A percentile compares a stretch with the other conserved stretches of the same genome.
Evolutionary conservation across 1,284 basidiomycete species (phyloP).

Genomic region (Neotropicomus parvogracilis): DNA sequence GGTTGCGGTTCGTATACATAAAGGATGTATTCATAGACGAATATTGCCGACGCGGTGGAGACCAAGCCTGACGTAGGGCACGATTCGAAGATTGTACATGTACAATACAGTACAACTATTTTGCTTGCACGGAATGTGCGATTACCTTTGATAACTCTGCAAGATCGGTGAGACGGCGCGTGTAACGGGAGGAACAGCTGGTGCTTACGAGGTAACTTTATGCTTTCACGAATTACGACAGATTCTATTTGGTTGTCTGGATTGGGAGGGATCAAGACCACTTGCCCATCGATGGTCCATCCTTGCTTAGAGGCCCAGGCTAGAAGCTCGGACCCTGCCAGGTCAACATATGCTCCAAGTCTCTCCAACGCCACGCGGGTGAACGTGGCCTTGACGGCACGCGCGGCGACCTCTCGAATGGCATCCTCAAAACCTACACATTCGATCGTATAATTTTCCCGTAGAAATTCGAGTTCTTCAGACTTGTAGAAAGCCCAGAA

Average conservation of each 20-base stretch:
- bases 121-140: conserved; percentile 57
- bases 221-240: conserved; percentile 88
- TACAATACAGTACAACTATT: conserved; percentile 24
- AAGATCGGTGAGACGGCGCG: conserved; percentile 14
- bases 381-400: conserved; percentile 77
- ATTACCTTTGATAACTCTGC: conserved; percentile 84
- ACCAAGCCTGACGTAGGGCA: not conserved
- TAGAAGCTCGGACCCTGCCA: conserved; percentile 63
- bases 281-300: conserved; percentile 70
- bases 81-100: not conserved
- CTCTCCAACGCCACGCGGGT: conserved; percentile 68
- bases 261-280: conserved; percentile 76
- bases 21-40: not conserved
- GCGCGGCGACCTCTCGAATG: conserved; percentile 71
- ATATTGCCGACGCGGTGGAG: not conserved
- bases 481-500: conserved; percentile 82
- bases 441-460: conserved; percentile 83
- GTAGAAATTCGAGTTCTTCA: conserved; percentile 61
- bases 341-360: conserved; percentile 69
- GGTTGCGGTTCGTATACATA: not conserved
- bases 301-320: conserved; percentile 67
- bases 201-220: conserved; percentile 81
- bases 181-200: conserved; percentile 3
- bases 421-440: conserved; percentile 79
- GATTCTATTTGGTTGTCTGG: conserved; percentile 95